Percentiles rank a stretch among this genome's conserved stretches.
phyloP scores from a whole-genome alignment of 495 filamentous ascomycete genomes.

The Lepraria neglecta region DNA sequence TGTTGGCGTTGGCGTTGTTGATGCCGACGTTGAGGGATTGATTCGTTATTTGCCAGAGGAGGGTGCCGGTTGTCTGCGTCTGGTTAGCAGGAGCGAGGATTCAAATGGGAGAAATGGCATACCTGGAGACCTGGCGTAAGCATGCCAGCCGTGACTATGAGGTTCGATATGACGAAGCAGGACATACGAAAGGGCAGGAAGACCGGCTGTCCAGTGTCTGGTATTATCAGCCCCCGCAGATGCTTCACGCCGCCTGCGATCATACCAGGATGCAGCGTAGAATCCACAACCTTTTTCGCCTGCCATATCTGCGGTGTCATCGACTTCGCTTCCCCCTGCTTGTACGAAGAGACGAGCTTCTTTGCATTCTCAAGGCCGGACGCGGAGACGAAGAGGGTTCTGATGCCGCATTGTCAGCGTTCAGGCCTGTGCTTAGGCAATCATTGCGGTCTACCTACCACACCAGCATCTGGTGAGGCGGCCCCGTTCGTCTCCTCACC shows the following conservation, averaged over 20 bases:
- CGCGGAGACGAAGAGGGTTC: slow-evolving; percentile 71
- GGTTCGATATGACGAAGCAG: slow-evolving; percentile 85
- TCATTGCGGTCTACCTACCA: slow-evolving; percentile 27
- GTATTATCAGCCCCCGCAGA: background rate
- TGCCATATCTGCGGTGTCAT: slow-evolving; percentile 92
- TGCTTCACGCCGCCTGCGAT: background rate
- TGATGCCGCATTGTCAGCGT: slow-evolving; percentile 31
- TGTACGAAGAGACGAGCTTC: slow-evolving; percentile 67
- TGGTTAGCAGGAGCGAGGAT: slow-evolving; percentile 19
- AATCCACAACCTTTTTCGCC: slow-evolving; percentile 95
- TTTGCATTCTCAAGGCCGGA: slow-evolving; percentile 80
- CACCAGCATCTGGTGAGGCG: slow-evolving; percentile 25
- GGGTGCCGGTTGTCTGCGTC: slow-evolving; percentile 69
- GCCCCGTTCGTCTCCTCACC: slow-evolving; percentile 53
- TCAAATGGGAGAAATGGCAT: slow-evolving; percentile 23
- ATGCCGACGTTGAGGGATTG: slow-evolving; percentile 97
- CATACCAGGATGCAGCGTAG: slow-evolving; percentile 86
- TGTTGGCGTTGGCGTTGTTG: slow-evolving; percentile 96
- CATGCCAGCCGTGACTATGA: slow-evolving; percentile 97
- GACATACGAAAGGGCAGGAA: slow-evolving; percentile 97
- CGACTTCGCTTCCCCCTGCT: slow-evolving; percentile 60
- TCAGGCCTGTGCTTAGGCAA: background rate
- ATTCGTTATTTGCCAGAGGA: slow-evolving; percentile 93
- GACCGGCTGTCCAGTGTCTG: slow-evolving; percentile 86
- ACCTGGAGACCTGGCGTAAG: slow-evolving; percentile 76